Conservation (phyloP, 495 filamentous ascomycete species). For the Hypoxylon rickii region DNA sequence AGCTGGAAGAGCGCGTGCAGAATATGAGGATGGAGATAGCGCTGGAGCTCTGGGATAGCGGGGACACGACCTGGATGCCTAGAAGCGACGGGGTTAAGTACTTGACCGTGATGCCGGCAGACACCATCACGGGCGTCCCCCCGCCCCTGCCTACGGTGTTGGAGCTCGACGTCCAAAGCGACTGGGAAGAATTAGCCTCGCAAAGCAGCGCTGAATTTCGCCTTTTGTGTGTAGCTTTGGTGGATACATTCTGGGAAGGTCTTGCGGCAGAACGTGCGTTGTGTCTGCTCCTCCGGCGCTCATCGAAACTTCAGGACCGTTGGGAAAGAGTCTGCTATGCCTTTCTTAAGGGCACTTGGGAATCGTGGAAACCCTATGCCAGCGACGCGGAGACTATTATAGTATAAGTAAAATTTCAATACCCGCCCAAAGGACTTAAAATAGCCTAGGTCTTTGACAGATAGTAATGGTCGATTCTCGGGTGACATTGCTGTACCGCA, state of each 20-base stretch:
- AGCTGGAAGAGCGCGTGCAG: constrained; percentile 6
- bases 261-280: constrained; percentile 2
- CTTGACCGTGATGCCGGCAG: constrained; percentile 1
- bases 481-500: too few relatives aligned
- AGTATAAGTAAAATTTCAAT: too few relatives aligned
- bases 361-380: constrained; percentile 3
- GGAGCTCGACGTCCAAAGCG: constrained; percentile 9
- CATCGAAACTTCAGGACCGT: neutral
- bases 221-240: constrained; percentile 1
- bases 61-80: neutral
- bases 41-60: constrained; percentile 1
- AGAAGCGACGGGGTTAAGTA: neutral
- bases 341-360: constrained; percentile 1
- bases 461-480: too few relatives aligned
- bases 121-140: neutral
- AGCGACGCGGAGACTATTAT: constrained; percentile 1
- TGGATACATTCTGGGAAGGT: constrained; percentile 6
- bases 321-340: constrained; percentile 13
- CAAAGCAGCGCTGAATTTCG: neutral
- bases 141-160: neutral
- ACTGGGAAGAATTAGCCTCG: constrained; percentile 1
- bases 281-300: constrained; percentile 8
- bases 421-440: too few relatives aligned
- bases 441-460: too few relatives aligned
- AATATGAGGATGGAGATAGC: constrained; percentile 8